phyloP scores from a whole-genome alignment of 345 rosid species.

The Clarkia xantiana region DNA sequence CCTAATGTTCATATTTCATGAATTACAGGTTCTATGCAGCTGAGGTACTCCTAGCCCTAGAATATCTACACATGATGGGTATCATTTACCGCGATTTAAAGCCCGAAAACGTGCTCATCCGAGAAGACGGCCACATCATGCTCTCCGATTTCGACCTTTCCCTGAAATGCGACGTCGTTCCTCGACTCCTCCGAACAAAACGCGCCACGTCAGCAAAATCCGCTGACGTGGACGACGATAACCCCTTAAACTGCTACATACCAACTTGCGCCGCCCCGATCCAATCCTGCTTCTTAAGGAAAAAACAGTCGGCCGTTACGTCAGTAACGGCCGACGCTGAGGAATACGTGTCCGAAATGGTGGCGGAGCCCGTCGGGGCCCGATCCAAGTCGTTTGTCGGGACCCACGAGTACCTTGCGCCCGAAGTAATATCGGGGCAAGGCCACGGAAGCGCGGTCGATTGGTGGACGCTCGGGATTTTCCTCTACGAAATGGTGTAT shows the following conservation, averaged over 20 bases:
- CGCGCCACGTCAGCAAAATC: constrained; percentile 1
- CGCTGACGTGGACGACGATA: constrained; percentile 2
- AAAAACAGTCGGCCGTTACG: constrained; percentile 19
- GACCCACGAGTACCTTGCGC: constrained; percentile 91
- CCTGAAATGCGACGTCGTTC: constrained; percentile 81
- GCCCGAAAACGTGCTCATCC: constrained; percentile 56
- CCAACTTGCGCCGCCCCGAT: constrained; percentile 49
- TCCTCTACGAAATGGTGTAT: constrained; percentile 73
- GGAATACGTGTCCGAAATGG: constrained; percentile 29
- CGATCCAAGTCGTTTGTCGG: constrained; percentile 81
- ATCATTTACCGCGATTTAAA: constrained; percentile 58
- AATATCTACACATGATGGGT: constrained; percentile 78
- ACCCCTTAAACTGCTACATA: constrained; percentile 19
- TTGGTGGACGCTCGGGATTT: constrained; percentile 93
- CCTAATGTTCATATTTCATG: too few species aligned
- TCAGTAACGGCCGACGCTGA: constrained; percentile 7
- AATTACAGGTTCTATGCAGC: constrained; percentile 54
- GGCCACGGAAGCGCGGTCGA: constrained; percentile 96
- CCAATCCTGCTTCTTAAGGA: constrained; percentile 46
- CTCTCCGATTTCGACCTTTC: constrained; percentile 72
- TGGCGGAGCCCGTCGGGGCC: constrained; percentile 67
- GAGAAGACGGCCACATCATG: constrained; percentile 69
- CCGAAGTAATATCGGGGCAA: constrained; percentile 90
- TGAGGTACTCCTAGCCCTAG: constrained; percentile 48
- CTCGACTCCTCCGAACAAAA: constrained; percentile 31